phyloP scores from a whole-genome alignment of 1,139 yeast genomes.

The Kurtzmaniella quercitrusa region DNA sequence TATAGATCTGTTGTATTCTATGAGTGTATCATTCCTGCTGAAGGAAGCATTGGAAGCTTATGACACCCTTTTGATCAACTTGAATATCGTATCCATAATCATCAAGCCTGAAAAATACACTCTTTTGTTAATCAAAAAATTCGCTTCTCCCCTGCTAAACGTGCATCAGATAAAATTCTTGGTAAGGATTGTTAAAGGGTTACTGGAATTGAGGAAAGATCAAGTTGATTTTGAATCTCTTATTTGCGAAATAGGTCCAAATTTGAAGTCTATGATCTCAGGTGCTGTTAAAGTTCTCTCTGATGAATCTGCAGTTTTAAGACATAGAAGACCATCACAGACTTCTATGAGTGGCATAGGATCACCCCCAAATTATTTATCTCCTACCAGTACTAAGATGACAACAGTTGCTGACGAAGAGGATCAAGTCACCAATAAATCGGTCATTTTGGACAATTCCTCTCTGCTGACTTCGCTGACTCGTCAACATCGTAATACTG shows the following conservation, averaged over 20 bases:
- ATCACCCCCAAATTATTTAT: constrained; percentile 2
- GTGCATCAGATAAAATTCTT: constrained; percentile 27
- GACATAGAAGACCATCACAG: constrained; percentile 1
- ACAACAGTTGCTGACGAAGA: background rate
- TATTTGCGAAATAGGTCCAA: constrained; percentile 19
- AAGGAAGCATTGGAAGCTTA: constrained; percentile 16
- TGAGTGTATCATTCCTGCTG: constrained; percentile 16
- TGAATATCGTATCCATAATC: constrained; percentile 40
- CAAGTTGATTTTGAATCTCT: constrained; percentile 18
- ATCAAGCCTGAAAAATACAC: constrained; percentile 34
- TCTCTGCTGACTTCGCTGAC: background rate
- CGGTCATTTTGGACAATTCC: background rate
- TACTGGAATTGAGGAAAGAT: constrained; percentile 28
- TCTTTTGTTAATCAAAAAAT: constrained; percentile 21
- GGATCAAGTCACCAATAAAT: background rate
- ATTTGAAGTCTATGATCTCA: constrained; percentile 26
- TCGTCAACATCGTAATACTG: constrained; percentile 16
- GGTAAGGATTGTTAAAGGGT: constrained; percentile 36
- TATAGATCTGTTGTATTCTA: constrained; percentile 22
- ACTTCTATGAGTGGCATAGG: background rate
- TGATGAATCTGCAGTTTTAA: constrained; percentile 8
- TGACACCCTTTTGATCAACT: constrained; percentile 30
- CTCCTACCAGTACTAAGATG: constrained; percentile 4
- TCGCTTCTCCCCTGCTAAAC: constrained; percentile 22
- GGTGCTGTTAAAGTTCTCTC: constrained; percentile 27